Percentiles rank a stretch among this genome's conserved stretches.
Conservation (phyloP, 73 alveolate genomes). For the Uronychia binucleata region DNA sequence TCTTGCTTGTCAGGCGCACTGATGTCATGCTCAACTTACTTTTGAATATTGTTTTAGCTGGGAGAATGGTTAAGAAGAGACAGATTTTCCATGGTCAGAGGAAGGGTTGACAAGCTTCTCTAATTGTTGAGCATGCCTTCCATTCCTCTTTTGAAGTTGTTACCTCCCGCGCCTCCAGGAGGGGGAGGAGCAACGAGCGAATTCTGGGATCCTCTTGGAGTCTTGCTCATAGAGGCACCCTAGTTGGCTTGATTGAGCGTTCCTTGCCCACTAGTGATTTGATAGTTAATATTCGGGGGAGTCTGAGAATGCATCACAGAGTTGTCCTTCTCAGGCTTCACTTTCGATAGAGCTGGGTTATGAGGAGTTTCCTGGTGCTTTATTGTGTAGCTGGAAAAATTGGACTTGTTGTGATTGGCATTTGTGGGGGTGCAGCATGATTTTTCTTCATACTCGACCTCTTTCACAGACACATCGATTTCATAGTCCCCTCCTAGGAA, state of each 20-base stretch:
- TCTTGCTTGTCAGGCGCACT: background rate
- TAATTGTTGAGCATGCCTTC: background rate
- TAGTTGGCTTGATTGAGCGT: no score
- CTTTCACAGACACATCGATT: background rate
- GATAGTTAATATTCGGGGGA: no score
- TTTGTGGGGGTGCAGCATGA: background rate
- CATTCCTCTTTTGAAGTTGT: background rate
- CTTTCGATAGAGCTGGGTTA: no score
- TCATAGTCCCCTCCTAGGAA: background rate
- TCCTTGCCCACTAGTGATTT: no score
- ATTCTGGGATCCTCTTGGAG: no score
- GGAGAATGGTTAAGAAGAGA: no score
- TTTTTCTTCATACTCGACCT: background rate
- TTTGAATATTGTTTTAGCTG: no score
- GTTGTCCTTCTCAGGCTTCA: background rate
- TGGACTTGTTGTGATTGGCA: background rate
- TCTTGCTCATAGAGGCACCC: no score
- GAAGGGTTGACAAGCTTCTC: background rate
- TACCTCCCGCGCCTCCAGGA: background rate
- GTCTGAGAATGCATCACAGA: no score
- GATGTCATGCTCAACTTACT: background rate
- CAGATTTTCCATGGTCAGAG: background rate
- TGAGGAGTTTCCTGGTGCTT: background rate
- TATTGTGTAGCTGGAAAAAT: background rate
- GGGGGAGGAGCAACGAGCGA: no score